Evolutionary conservation across 1,284 basidiomycete genomes (phyloP).

Genomic region (Cryptococcus neoformans): DNA sequence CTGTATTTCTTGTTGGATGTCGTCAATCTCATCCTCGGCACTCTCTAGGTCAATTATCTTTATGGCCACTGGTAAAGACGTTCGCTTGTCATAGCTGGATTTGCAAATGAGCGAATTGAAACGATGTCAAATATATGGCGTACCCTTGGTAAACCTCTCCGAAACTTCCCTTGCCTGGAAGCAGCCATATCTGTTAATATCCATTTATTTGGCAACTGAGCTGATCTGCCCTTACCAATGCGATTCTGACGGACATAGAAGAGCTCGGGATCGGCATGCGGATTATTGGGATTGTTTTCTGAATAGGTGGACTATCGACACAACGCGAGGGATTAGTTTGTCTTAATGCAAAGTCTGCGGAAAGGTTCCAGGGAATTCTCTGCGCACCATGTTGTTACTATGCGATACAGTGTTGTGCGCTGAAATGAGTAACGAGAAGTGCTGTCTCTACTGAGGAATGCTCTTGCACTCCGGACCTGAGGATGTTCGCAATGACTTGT

Average conservation of each 20-base stretch:
- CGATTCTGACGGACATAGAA: conserved; percentile 95
- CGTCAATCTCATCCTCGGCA: conserved; percentile 98
- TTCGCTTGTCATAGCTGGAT: conserved; percentile 81
- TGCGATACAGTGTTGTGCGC: no score
- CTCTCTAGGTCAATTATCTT: conserved; percentile 99
- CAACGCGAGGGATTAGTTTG: no score
- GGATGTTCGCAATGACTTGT: no score
- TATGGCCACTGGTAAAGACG: conserved; percentile 90
- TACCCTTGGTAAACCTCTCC: conserved; percentile 98
- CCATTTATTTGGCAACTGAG: conserved; percentile 3
- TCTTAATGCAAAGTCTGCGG: no score
- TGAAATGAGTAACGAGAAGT: no score
- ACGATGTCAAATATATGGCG: conserved; percentile 18
- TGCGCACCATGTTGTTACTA: no score
- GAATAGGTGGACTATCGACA: conserved; percentile 21
- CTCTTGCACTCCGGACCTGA: no score
- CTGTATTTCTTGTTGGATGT: conserved; percentile 98
- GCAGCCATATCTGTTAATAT: conserved; percentile 2
- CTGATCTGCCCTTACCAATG: conserved; percentile 63
- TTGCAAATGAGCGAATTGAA: background rate
- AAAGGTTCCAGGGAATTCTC: no score
- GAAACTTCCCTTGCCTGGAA: conserved; percentile 86
- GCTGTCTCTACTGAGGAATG: no score
- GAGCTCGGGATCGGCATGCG: conserved; percentile 74
- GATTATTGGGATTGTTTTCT: conserved; percentile 11